Conservation (phyloP, 352 stramenopile species). For the Pseudoperonospora humuli region DNA sequence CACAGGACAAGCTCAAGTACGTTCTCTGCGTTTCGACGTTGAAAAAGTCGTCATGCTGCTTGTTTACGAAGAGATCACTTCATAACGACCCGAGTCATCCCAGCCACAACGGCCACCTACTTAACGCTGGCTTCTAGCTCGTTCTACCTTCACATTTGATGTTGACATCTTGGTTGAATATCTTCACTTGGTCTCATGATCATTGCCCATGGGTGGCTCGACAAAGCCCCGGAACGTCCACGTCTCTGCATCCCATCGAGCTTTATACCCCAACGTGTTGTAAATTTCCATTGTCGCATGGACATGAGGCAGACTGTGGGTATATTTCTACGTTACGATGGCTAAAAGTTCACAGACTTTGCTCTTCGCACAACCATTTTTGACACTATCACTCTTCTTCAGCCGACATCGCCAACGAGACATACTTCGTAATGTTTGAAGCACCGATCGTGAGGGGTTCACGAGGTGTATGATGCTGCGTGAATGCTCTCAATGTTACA, state of each 20-base stretch:
- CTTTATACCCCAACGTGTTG: conserved; percentile 59
- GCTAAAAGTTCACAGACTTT: conserved; percentile 51
- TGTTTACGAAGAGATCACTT: neutral
- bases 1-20: conserved; percentile 8
- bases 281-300: conserved; percentile 69
- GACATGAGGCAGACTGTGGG: conserved; percentile 63
- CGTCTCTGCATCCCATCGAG: conserved; percentile 53
- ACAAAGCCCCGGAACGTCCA: conserved; percentile 73
- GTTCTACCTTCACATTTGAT: conserved; percentile 6
- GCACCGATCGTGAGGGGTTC: conserved; percentile 66
- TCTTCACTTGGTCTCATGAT: conserved; percentile 62
- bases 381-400: conserved; percentile 55
- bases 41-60: conserved; percentile 1
- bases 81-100: conserved; percentile 14
- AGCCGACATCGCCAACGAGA: conserved; percentile 57
- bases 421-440: conserved; percentile 66
- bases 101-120: conserved; percentile 11
- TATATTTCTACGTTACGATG: conserved; percentile 68
- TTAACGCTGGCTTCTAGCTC: conserved; percentile 2
- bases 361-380: conserved; percentile 48
- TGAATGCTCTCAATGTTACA: no score
- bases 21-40: conserved; percentile 6
- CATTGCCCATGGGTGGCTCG: conserved; percentile 72
- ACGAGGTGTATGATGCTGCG: conserved; percentile 22
- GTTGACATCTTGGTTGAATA: conserved; percentile 23